Percentiles rank a stretch among this genome's conserved stretches.
Conservation (phyloP, 768 basidiomycete genomes). For the Amanita fuliginea region DNA sequence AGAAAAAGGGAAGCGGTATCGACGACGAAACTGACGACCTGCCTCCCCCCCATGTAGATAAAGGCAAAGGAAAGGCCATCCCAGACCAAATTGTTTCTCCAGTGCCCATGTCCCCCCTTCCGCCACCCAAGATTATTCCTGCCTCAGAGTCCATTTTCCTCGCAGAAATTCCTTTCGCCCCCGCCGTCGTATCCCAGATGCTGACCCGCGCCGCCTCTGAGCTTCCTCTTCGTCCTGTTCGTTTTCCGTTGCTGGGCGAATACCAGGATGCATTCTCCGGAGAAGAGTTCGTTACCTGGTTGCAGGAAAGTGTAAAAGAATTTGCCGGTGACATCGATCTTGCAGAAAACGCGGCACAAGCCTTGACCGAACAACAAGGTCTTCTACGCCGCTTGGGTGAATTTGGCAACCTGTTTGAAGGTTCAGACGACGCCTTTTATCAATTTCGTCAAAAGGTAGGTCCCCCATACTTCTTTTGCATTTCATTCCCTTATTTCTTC, state of each 20-base stretch:
- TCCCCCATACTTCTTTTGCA: background rate
- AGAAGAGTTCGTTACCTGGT: constrained; percentile 81
- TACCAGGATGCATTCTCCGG: constrained; percentile 83
- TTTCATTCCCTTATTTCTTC: background rate
- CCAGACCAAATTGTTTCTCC: constrained; percentile 40
- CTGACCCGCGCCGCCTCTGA: constrained; percentile 63
- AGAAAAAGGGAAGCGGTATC: constrained; percentile 39
- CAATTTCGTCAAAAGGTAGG: constrained; percentile 75
- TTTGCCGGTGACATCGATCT: constrained; percentile 70
- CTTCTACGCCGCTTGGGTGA: constrained; percentile 69
- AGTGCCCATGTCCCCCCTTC: constrained; percentile 50
- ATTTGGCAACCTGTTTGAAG: constrained; percentile 72
- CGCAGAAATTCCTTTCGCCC: constrained; percentile 62
- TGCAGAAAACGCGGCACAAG: constrained; percentile 64
- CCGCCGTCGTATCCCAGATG: constrained; percentile 54
- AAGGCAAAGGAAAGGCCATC: constrained; percentile 66
- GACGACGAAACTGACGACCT: constrained; percentile 22
- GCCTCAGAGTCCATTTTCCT: constrained; percentile 51
- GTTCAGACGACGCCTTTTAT: constrained; percentile 69
- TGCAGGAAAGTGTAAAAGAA: constrained; percentile 65
- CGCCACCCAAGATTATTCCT: constrained; percentile 36
- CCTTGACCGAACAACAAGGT: constrained; percentile 50
- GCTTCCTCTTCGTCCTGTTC: constrained; percentile 58
- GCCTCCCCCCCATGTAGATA: constrained; percentile 54
- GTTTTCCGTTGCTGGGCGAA: constrained; percentile 74